Evolutionary conservation across 2,329 filamentous ascomycete genomes (phyloP), one percentile per base, ranked within the genome.

Genomic region (Sordariomycetes sp.): DNA sequence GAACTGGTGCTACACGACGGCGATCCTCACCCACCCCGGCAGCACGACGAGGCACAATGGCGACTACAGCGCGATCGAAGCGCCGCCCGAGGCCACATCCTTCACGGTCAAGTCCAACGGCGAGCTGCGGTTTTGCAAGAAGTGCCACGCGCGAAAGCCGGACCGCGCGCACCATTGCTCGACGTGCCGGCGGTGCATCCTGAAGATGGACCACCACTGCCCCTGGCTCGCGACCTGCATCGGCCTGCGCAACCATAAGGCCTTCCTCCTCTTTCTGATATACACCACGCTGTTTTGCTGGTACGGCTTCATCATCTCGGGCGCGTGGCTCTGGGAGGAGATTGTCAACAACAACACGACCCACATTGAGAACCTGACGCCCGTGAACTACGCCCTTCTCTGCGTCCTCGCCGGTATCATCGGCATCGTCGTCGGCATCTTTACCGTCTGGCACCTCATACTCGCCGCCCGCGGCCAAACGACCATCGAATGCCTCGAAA

Each of bases 161-260:
- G 94, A 99, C 72, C 89, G 94, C 60, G 85, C 92, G 35, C 94
- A 99, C 70, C 94, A 99, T 75, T 99, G 94, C 78, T 95, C 90
- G 12, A 95, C 90, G 3, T 99, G 94, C 73, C 84, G 86, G 63
- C 86, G 87, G 66, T 99, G 94, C 69, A 91, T 99, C 28, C 78
- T 99, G 69, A 99, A 99, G 77, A 99, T 99, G 94, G 94, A 99
- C 68, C 94, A 99, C 70, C 94, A 99, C 74, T 99, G 94, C 69
- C 94, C 94, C 17, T 99, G 94, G 94, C 79, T 99, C 54, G 92
- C 94, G 32, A 96, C 90, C 3, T 99, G 94, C 70, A 88, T 99
- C 59, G 94, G 94, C 22, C 76, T 99, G 62, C 84, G 83, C 66
- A 99, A 99, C 72, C 95, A 96, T 77, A 99, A 99, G 73, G 80